Conservation (phyloP, 108 stramenopile genomes). For the Nitzschia putrida region DNA sequence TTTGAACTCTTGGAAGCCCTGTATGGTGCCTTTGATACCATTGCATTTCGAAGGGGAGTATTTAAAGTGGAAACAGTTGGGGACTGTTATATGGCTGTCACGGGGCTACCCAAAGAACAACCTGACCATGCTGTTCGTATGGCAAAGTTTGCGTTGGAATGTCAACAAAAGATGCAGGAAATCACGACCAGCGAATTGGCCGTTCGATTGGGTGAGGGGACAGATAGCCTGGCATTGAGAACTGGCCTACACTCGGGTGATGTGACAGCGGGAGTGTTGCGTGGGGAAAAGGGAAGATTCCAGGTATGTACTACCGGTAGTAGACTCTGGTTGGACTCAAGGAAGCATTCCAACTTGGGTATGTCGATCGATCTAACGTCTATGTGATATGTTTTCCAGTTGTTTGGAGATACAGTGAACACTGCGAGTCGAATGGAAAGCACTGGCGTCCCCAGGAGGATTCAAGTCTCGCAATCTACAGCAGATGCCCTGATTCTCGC, state of each 20-base stretch:
- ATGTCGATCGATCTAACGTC: too few species aligned
- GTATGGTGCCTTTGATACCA: neutral
- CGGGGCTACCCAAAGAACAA: conserved; percentile 2
- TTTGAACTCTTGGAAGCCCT: conserved; percentile 18
- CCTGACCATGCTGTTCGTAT: conserved; percentile 21
- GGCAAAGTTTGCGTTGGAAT: conserved; percentile 16
- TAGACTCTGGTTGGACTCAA: too few species aligned
- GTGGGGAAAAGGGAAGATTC: conserved; percentile 1
- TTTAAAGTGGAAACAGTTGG: conserved; percentile 11
- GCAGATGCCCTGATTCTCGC: conserved; percentile 19
- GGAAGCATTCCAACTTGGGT: too few species aligned
- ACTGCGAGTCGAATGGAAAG: conserved; percentile 27
- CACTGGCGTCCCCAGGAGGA: conserved; percentile 13
- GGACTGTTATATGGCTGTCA: conserved; percentile 17
- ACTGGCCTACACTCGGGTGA: conserved; percentile 2
- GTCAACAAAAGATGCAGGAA: conserved; percentile 20
- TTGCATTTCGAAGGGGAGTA: neutral
- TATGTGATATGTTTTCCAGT: too few species aligned
- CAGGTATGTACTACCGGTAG: neutral
- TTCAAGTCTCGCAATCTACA: conserved; percentile 28
- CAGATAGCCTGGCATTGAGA: conserved; percentile 39
- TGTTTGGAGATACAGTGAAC: conserved; percentile 5
- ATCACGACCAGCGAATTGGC: conserved; percentile 12
- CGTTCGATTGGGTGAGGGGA: conserved; percentile 29
- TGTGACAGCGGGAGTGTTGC: conserved; percentile 13